phyloP scores from a whole-genome alignment of 192 early-diverging fungal genomes.

The Coemansia sp. region DNA sequence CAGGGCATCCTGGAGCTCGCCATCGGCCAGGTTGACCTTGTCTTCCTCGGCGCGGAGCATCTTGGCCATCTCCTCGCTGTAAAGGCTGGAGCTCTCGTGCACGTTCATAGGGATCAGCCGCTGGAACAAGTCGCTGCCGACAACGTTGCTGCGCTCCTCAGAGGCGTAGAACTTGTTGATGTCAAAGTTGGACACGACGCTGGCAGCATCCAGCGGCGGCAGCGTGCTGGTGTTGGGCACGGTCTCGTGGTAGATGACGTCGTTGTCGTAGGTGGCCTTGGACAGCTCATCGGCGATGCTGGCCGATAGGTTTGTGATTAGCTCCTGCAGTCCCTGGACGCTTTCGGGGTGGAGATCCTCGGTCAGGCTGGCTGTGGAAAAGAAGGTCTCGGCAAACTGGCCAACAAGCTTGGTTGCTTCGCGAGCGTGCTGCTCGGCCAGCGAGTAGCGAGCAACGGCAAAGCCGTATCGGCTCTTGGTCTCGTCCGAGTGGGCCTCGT shows the following conservation, averaged over 20 bases:
- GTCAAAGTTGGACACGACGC: constrained; percentile 59
- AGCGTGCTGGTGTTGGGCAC: constrained; percentile 78
- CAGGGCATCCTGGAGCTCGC: constrained; percentile 76
- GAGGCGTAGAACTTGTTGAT: constrained; percentile 71
- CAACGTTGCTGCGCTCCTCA: constrained; percentile 76
- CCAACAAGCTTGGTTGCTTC: constrained; percentile 63
- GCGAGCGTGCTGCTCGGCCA: constrained; percentile 79
- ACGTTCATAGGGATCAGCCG: constrained; percentile 88
- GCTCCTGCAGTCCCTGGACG: constrained; percentile 68
- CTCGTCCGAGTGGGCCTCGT: constrained; percentile 73
- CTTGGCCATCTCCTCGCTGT: constrained; percentile 96
- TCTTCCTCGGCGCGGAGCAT: constrained; percentile 78
- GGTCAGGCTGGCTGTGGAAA: constrained; percentile 56
- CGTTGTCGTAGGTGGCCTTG: constrained; percentile 82
- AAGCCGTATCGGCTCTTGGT: constrained; percentile 82
- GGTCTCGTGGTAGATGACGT: constrained; percentile 89
- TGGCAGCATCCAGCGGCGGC: constrained; percentile 64
- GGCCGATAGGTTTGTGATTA: constrained; percentile 61
- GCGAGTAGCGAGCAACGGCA: constrained; percentile 67
- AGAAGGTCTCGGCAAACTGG: constrained; percentile 70
- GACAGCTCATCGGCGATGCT: constrained; percentile 68
- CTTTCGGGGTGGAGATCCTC: constrained; percentile 62
- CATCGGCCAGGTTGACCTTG: constrained; percentile 74
- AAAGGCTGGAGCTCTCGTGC: constrained; percentile 88
- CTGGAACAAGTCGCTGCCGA: constrained; percentile 87